Base-by-base conservation (phyloP, 495 filamentous ascomycete genomes). In the Amphirosellinia nigrospora region DNA sequence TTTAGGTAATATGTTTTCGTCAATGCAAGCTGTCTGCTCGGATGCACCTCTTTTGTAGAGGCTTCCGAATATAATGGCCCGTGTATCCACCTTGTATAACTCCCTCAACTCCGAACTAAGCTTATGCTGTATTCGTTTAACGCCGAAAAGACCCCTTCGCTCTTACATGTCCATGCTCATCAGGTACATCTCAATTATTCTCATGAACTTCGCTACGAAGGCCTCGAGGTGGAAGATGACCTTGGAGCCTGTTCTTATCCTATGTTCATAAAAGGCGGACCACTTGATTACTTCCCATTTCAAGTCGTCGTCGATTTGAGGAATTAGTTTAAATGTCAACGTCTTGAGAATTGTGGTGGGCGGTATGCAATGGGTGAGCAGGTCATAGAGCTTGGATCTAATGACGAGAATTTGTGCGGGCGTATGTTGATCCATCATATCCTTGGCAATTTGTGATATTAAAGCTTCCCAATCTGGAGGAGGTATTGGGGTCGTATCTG, bases 151-250 rank as follows among this genome's bases (percentile, higher is more conserved):
- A 46, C 16, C 23, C 19, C 15, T 23, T 41, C 43, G 23, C 55
- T 39, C 45, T 79, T 69, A 85, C 79, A 85, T 79, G 26, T 96
- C 95, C 88, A 97, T 95, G 52, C 90, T 93, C 93, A 97, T 97
- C 43, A 95, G 79, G 78, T 93, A 93, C 77, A 93, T 94, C 84
- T 99, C 96, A 64, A 95, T 87, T 64, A 99, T 90, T 72, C 95
- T 88, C 94, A 99, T 98, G 78, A 97, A 95, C 83, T 97, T 97
- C 36, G 96, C 95, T 41, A 99, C 95, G 81, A 98, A 99, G 28
- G 96, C 96, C 83, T 99, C 96, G 0, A 99, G 86, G 73, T 99
- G 96, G 79, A 99, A 99, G 56, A 99, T 98, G 30, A 94, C 90
- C 87, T 99, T 99, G 82, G 83, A 95, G 46, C 96, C 96, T 71